A percentile compares a stretch with the other conserved stretches of the same genome.
Evolutionary conservation across 78 protist genomes (phyloP).

Genomic region (Goniomonas avonlea): DNA sequence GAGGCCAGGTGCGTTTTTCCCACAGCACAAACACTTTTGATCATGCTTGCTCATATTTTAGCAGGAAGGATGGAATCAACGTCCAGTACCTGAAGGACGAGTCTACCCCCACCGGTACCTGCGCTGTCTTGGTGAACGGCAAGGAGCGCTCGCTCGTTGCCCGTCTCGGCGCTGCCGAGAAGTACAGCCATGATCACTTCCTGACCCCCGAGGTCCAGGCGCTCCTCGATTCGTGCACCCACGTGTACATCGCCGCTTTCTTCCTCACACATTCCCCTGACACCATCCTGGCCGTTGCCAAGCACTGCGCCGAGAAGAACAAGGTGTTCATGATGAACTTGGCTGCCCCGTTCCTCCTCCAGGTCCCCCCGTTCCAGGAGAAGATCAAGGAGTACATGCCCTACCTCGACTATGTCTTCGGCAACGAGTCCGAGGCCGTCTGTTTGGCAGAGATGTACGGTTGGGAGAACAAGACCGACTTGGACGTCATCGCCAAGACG

Average conservation of each 20-base stretch:
- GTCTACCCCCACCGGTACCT: conserved; percentile 82
- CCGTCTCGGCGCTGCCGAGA: conserved; percentile 87
- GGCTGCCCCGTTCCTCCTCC: conserved; percentile 80
- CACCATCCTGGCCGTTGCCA: conserved; percentile 54
- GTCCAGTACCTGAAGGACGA: conserved; percentile 20
- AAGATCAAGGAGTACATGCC: conserved; percentile 55
- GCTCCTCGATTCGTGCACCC: too few relatives aligned
- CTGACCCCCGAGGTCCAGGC: conserved; percentile 28
- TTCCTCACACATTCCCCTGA: conserved; percentile 83
- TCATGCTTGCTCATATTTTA: too few relatives aligned
- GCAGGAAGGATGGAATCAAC: conserved; percentile 21
- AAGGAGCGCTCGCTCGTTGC: conserved; percentile 60
- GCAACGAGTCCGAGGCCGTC: conserved; percentile 88
- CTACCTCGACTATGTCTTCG: conserved; percentile 80
- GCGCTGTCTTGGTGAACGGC: conserved; percentile 71
- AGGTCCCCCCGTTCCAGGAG: conserved; percentile 75
- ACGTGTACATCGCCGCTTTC: conserved; percentile 79
- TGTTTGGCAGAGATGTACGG: conserved; percentile 29
- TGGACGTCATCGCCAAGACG: conserved; percentile 27
- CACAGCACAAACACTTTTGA: too few relatives aligned
- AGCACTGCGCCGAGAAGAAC: conserved; percentile 68
- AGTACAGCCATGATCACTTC: conserved; percentile 59
- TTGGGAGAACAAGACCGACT: neutral
- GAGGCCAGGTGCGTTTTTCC: too few relatives aligned
- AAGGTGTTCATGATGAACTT: conserved; percentile 73